Evolutionary conservation across 1,139 yeast genomes (phyloP).

Genomic region (Yamadazyma sp.): DNA sequence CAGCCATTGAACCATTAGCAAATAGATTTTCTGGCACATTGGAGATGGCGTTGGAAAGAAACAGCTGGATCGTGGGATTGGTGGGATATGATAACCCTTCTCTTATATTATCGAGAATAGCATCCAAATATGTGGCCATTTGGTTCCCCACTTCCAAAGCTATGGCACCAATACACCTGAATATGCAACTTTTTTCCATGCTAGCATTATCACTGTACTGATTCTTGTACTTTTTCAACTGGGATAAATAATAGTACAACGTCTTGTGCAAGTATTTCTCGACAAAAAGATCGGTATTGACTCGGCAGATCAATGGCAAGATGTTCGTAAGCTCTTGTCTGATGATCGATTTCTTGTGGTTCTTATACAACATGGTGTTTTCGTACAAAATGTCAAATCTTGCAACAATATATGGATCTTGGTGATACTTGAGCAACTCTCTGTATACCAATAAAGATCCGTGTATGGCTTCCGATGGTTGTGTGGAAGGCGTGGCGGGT

Average conservation of each 20-base stretch:
- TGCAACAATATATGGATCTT: constrained; percentile 44
- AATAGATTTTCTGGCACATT: constrained; percentile 20
- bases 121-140: constrained; percentile 85
- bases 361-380: constrained; percentile 70
- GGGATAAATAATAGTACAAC: constrained; percentile 73
- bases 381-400: constrained; percentile 79
- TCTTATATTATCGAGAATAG: constrained; percentile 76
- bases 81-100: constrained; percentile 66
- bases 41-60: constrained; percentile 43
- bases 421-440: constrained; percentile 73
- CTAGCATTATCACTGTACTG: constrained; percentile 42
- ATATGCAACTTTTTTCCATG: constrained; percentile 71
- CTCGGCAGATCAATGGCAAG: constrained; percentile 79
- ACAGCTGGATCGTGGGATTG: constrained; percentile 41
- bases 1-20: constrained; percentile 10
- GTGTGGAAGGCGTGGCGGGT: constrained; percentile 10
- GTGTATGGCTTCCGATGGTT: constrained; percentile 70
- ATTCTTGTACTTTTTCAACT: constrained; percentile 65
- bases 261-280: constrained; percentile 81
- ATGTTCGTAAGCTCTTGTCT: constrained; percentile 82
- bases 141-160: constrained; percentile 83
- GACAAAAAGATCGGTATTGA: constrained; percentile 74
- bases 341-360: constrained; percentile 71
- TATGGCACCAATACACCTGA: constrained; percentile 82
- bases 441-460: constrained; percentile 83